A percentile compares a stretch with the other conserved stretches of the same genome.
phyloP scores from a whole-genome alignment of 2,329 filamentous ascomycete genomes.

The Pseudogymnoascus sp. region DNA sequence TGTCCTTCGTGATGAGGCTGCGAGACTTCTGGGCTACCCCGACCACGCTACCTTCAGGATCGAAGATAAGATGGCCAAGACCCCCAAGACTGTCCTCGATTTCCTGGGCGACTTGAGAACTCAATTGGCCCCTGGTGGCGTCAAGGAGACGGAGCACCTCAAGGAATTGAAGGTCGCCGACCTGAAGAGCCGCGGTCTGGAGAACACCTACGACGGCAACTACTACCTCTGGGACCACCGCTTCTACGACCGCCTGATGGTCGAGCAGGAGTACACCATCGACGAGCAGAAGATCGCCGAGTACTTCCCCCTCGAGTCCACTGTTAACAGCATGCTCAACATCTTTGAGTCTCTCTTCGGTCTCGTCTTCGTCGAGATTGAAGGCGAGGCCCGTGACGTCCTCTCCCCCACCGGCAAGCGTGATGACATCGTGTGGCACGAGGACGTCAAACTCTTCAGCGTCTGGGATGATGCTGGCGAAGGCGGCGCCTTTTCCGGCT shows the following conservation, averaged over 20 bases:
- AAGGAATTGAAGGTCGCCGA: constrained; percentile 67
- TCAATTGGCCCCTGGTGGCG: constrained; percentile 60
- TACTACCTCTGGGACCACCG: constrained; percentile 80
- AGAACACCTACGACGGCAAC: constrained; percentile 50
- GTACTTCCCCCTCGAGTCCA: constrained; percentile 71
- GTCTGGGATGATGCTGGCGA: constrained; percentile 72
- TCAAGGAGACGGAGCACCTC: constrained; percentile 63
- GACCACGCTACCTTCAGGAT: constrained; percentile 70
- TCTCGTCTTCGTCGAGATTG: constrained; percentile 67
- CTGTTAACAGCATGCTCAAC: constrained; percentile 68
- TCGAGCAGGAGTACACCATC: constrained; percentile 71
- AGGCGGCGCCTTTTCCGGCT: constrained; percentile 67
- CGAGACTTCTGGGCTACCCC: constrained; percentile 66
- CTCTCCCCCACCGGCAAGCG: constrained; percentile 25
- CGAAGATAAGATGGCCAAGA: constrained; percentile 82
- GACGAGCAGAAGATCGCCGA: constrained; percentile 74
- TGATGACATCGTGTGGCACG: constrained; percentile 61
- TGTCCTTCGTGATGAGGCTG: constrained; percentile 67
- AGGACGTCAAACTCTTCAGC: constrained; percentile 73
- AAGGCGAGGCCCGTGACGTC: constrained; percentile 50
- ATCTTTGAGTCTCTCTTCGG: constrained; percentile 82
- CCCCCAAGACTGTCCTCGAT: constrained; percentile 59
- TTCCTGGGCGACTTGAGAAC: constrained; percentile 64
- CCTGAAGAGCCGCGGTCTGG: constrained; percentile 47
- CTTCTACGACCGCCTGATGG: constrained; percentile 72